Evolutionary conservation across 345 rosid species (phyloP).

Genomic region (Corchorus olitorius): DNA sequence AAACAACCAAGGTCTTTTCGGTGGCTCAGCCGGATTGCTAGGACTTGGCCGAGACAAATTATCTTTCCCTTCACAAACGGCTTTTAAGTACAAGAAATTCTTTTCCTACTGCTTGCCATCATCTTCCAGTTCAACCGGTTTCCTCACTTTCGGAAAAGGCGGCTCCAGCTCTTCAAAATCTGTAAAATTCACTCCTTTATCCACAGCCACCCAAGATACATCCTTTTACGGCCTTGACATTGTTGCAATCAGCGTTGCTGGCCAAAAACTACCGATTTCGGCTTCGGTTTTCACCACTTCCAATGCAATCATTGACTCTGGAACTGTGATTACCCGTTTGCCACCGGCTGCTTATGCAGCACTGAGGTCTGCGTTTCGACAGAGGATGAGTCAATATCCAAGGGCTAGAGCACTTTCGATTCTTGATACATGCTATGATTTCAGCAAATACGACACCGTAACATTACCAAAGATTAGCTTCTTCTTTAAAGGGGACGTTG

Average conservation of each 20-base stretch:
- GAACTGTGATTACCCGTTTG: conserved; percentile 75
- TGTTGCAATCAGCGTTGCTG: conserved; percentile 55
- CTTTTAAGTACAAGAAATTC: conserved; percentile 49
- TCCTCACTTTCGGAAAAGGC: conserved; percentile 67
- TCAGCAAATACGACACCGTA: conserved; percentile 36
- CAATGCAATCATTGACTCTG: conserved; percentile 73
- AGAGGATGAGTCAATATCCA: conserved; percentile 56
- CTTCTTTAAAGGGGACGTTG: neutral
- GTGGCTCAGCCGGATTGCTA: conserved; percentile 63
- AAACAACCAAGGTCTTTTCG: conserved; percentile 68
- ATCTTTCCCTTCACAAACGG: conserved; percentile 69
- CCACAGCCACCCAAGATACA: conserved; percentile 30
- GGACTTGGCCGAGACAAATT: conserved; percentile 75
- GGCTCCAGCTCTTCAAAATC: conserved; percentile 35
- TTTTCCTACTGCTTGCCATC: conserved; percentile 92
- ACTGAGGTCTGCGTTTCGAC: conserved; percentile 44
- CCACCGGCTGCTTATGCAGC: conserved; percentile 65
- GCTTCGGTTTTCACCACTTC: conserved; percentile 48
- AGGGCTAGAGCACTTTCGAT: conserved; percentile 48
- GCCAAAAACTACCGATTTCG: conserved; percentile 44
- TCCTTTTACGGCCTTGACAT: conserved; percentile 70
- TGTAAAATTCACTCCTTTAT: conserved; percentile 61
- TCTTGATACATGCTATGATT: conserved; percentile 75
- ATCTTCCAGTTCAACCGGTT: conserved; percentile 56
- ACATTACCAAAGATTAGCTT: conserved; percentile 44